Evolutionary conservation across 1,139 yeast genomes (phyloP).

Genomic region (Candida sanyaensis): DNA sequence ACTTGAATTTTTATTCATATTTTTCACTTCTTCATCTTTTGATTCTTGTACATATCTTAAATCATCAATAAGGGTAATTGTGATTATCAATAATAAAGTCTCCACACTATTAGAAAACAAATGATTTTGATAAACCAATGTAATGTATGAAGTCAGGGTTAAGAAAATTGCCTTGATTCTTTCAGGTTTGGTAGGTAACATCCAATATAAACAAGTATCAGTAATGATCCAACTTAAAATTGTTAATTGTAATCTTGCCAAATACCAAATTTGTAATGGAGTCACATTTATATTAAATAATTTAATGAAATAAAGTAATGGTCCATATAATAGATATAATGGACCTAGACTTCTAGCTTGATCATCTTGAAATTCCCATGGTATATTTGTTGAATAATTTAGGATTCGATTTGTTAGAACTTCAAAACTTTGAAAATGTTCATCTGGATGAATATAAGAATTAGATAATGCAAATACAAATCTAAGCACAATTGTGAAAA

Average conservation of each 20-base stretch:
- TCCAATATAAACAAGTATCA: slow-evolving; percentile 50
- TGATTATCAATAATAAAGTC: slow-evolving; percentile 62
- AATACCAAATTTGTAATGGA: slow-evolving; percentile 55
- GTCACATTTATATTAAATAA: slow-evolving; percentile 23
- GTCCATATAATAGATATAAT: slow-evolving; percentile 68
- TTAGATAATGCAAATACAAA: slow-evolving; percentile 64
- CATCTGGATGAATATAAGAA: slow-evolving; percentile 97
- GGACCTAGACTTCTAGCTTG: slow-evolving; percentile 81
- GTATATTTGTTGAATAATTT: slow-evolving; percentile 50
- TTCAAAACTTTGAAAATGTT: slow-evolving; percentile 88
- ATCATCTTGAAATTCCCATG: slow-evolving; percentile 80
- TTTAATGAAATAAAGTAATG: slow-evolving; percentile 46
- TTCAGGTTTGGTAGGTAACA: slow-evolving; percentile 62
- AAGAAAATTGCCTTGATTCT: slow-evolving; percentile 65
- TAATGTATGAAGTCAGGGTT: slow-evolving; percentile 74
- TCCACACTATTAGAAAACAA: slow-evolving; percentile 88
- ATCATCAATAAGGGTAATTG: slow-evolving; percentile 53
- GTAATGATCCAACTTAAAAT: slow-evolving; percentile 58
- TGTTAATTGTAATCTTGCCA: slow-evolving; percentile 59
- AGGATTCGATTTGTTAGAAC: slow-evolving; percentile 55
- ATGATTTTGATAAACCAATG: slow-evolving; percentile 81
- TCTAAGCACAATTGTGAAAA: slow-evolving; percentile 47
- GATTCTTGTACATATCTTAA: slow-evolving; percentile 32
- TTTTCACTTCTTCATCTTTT: slow-evolving; percentile 12
- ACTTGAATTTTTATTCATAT: slow-evolving; percentile 12